Conservation (phyloP, 2,329 filamentous ascomycete genomes). For the Cadophora malorum region DNA sequence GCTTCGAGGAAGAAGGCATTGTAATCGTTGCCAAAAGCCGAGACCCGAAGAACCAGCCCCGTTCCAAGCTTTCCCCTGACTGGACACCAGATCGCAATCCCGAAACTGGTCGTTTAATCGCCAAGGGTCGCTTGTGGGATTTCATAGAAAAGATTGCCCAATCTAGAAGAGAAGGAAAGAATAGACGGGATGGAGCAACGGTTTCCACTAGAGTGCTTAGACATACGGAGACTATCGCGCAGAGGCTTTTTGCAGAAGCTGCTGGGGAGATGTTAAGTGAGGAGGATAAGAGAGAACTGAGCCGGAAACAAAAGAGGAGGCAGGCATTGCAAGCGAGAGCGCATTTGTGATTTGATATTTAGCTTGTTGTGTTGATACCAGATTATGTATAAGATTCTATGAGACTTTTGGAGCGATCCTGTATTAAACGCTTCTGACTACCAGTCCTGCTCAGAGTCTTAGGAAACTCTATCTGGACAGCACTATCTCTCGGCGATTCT, state of each 20-base stretch:
- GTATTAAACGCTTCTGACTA: not conserved
- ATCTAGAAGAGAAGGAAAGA: slow-evolving; percentile 90
- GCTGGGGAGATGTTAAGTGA: slow-evolving; percentile 49
- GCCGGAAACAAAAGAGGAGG: slow-evolving; percentile 56
- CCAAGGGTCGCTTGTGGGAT: slow-evolving; percentile 83
- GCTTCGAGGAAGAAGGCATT: slow-evolving; percentile 91
- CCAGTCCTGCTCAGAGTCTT: not conserved
- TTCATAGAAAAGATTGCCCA: slow-evolving; percentile 89
- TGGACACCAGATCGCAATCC: slow-evolving; percentile 76
- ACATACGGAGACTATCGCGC: slow-evolving; percentile 77
- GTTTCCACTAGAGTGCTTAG: slow-evolving; percentile 82
- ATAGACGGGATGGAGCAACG: slow-evolving; percentile 89
- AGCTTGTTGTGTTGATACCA: slow-evolving; percentile 29
- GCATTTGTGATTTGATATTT: slow-evolving; percentile 50
- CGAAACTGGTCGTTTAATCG: slow-evolving; percentile 64
- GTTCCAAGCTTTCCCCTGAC: slow-evolving; percentile 72
- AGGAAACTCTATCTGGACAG: not conserved
- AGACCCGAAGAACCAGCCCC: slow-evolving; percentile 64
- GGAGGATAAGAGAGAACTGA: slow-evolving; percentile 57
- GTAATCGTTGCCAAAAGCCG: slow-evolving; percentile 74
- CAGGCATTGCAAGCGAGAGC: slow-evolving; percentile 56
- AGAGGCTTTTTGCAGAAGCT: slow-evolving; percentile 66
- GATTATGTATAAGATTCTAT: slow-evolving; percentile 27
- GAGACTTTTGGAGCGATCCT: slow-evolving; percentile 8
- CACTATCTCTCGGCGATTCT: not conserved